phyloP scores from a whole-genome alignment of 2,329 filamentous ascomycete genomes.

The Trichoderma cornu-damae region DNA sequence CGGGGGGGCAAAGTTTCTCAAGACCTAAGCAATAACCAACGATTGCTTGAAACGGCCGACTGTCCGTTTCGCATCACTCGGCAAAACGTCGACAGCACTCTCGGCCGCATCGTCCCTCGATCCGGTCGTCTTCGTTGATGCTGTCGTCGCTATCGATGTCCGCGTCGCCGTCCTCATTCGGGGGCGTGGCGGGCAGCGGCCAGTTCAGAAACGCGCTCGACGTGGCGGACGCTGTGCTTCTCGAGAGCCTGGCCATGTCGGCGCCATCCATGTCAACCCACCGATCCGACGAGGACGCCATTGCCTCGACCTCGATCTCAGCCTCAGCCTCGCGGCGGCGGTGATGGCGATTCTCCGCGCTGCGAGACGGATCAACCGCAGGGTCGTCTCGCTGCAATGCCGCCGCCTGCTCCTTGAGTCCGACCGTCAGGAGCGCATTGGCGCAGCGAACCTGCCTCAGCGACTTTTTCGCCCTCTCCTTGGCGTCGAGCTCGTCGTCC shows the following conservation, averaged over 20 bases:
- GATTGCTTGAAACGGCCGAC: not conserved
- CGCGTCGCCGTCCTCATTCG: not conserved
- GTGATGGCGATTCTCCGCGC: not conserved
- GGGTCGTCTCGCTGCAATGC: not conserved
- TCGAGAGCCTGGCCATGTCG: not conserved
- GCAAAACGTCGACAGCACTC: not conserved
- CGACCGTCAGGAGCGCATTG: not conserved
- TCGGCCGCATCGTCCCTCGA: not conserved
- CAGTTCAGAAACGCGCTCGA: constrained; percentile 9
- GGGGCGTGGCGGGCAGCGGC: not conserved
- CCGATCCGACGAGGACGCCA: not conserved
- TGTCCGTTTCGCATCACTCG: not conserved
- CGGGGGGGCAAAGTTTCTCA: too few species aligned
- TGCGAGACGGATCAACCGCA: not conserved
- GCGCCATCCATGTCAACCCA: not conserved
- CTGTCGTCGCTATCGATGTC: not conserved
- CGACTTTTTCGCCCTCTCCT: not conserved
- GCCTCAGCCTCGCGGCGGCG: not conserved
- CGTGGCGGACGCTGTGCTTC: not conserved
- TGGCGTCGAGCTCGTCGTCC: not conserved
- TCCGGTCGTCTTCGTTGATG: not conserved
- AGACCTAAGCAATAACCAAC: not conserved
- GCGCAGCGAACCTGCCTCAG: not conserved
- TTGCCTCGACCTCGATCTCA: not conserved
- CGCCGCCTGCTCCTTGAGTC: not conserved